These are phyloP conservation scores for Ceratobasidium sp. DNA, from an alignment of 1,284 basidiomycete species.

Conservation along the genomic window DNA sequence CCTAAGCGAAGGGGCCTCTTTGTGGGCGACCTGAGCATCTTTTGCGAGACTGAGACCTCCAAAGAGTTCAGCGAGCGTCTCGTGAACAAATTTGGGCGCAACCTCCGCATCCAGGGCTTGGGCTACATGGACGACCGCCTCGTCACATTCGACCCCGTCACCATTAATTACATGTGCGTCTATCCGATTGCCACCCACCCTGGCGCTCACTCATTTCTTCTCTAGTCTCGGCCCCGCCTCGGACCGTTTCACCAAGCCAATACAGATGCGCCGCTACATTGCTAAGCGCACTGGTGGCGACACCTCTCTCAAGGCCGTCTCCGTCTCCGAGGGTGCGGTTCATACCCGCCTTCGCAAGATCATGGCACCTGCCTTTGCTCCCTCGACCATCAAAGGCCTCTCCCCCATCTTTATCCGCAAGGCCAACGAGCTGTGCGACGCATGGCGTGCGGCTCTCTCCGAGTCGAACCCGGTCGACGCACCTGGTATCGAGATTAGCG, in stretches of 20 bases:
- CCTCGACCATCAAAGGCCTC: slow-evolving; percentile 62
- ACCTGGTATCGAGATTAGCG: slow-evolving; percentile 36
- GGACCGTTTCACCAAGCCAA: slow-evolving; percentile 40
- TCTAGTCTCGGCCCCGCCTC: slow-evolving; percentile 30
- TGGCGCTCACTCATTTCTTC: background rate
- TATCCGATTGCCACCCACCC: background rate
- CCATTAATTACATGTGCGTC: slow-evolving; percentile 42
- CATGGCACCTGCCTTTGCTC: slow-evolving; percentile 61
- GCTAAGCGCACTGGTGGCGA: slow-evolving; percentile 36
- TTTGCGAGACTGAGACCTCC: slow-evolving; percentile 34
- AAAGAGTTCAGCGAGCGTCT: slow-evolving; percentile 38
- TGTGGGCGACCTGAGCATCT: slow-evolving; percentile 28
- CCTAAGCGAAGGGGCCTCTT: slow-evolving; percentile 39
- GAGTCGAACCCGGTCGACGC: slow-evolving; percentile 12
- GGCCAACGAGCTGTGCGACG: slow-evolving; percentile 58
- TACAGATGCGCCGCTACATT: slow-evolving; percentile 38
- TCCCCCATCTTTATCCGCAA: slow-evolving; percentile 70
- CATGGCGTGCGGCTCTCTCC: slow-evolving; percentile 19
- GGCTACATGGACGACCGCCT: slow-evolving; percentile 41
- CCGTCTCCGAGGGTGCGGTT: slow-evolving; percentile 38
- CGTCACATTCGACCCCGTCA: slow-evolving; percentile 42
- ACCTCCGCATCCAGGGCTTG: slow-evolving; percentile 38
- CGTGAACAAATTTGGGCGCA: slow-evolving; percentile 39
- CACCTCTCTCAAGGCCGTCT: slow-evolving; percentile 16
- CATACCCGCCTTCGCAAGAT: slow-evolving; percentile 36